phyloP scores from a whole-genome alignment of 495 filamentous ascomycete species.

The Penicillium pancosmium region DNA sequence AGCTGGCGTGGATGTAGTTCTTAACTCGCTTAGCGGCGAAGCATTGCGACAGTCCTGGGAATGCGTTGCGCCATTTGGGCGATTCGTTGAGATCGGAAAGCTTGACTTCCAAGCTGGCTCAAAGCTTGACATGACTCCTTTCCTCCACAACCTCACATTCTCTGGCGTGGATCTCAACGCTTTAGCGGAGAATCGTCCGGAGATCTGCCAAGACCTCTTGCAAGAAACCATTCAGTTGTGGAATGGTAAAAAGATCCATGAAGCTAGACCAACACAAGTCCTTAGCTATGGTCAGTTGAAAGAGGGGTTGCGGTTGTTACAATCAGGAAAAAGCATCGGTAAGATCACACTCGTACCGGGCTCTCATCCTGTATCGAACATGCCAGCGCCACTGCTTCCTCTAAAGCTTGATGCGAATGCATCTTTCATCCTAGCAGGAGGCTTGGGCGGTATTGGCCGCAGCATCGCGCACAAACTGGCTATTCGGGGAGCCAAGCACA shows the following conservation, averaged over 20 bases:
- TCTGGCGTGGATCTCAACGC: conserved; percentile 8
- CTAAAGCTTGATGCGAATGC: not conserved
- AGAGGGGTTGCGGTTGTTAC: too few relatives aligned
- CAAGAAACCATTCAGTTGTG: conserved; percentile 28
- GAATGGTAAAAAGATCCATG: not conserved
- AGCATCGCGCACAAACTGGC: conserved; percentile 6
- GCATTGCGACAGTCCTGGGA: conserved; percentile 30
- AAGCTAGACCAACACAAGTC: too few relatives aligned
- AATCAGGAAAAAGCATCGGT: too few relatives aligned
- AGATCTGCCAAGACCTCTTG: not conserved
- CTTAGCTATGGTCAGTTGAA: too few relatives aligned
- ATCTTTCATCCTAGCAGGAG: conserved; percentile 20
- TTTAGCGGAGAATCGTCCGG: not conserved
- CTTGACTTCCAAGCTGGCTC: conserved; percentile 20
- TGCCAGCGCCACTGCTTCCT: not conserved
- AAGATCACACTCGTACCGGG: too few relatives aligned
- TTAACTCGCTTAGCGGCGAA: conserved; percentile 32
- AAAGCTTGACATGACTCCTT: conserved; percentile 27
- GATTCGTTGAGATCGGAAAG: conserved; percentile 31
- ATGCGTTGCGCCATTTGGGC: conserved; percentile 21
- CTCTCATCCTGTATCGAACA: too few relatives aligned
- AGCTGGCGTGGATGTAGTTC: conserved; percentile 26
- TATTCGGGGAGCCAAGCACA: conserved; percentile 7
- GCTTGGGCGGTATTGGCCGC: conserved; percentile 18
- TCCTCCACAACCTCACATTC: conserved; percentile 26